A percentile compares a stretch with the other conserved stretches of the same genome.
Conservation (phyloP, 352 stramenopile genomes). For the Phytophthora macrochlamydospora region DNA sequence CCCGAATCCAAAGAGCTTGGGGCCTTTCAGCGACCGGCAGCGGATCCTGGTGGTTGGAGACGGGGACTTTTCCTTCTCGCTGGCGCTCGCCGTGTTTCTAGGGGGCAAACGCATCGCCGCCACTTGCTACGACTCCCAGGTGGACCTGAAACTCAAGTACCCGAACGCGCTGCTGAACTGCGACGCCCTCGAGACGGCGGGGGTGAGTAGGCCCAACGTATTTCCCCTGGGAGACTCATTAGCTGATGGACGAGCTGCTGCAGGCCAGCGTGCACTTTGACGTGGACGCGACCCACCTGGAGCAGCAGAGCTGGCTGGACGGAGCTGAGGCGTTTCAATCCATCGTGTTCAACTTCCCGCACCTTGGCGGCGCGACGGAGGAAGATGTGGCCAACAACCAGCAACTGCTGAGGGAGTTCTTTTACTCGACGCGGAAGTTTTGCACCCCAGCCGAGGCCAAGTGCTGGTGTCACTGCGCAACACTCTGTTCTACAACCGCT, state of each 20-base stretch:
- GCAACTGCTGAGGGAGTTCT: slow-evolving; percentile 74
- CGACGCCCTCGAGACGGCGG: slow-evolving; percentile 73
- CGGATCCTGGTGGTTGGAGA: slow-evolving; percentile 86
- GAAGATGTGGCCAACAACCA: slow-evolving; percentile 88
- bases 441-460: slow-evolving; percentile 66
- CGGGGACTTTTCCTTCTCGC: slow-evolving; percentile 85
- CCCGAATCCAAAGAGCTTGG: slow-evolving; percentile 83
- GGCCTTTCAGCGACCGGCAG: slow-evolving; percentile 75
- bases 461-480: slow-evolving; percentile 79
- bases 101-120: slow-evolving; percentile 68
- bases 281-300: slow-evolving; percentile 71
- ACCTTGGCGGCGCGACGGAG: slow-evolving; percentile 82
- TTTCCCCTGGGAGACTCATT: not conserved
- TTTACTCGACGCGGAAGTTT: slow-evolving; percentile 64
- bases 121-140: slow-evolving; percentile 79
- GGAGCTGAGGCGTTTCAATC: slow-evolving; percentile 56
- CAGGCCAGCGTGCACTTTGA: slow-evolving; percentile 68
- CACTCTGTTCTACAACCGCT: slow-evolving; percentile 87
- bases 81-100: slow-evolving; percentile 72
- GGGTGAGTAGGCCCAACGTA: slow-evolving; percentile 31
- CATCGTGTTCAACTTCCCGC: slow-evolving; percentile 89
- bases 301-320: slow-evolving; percentile 60
- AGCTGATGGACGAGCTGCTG: not conserved
- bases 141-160: slow-evolving; percentile 78
- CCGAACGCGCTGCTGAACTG: slow-evolving; percentile 66